phyloP scores from a whole-genome alignment of 108 stramenopile species.

The Nannochloropsis gaditana region DNA sequence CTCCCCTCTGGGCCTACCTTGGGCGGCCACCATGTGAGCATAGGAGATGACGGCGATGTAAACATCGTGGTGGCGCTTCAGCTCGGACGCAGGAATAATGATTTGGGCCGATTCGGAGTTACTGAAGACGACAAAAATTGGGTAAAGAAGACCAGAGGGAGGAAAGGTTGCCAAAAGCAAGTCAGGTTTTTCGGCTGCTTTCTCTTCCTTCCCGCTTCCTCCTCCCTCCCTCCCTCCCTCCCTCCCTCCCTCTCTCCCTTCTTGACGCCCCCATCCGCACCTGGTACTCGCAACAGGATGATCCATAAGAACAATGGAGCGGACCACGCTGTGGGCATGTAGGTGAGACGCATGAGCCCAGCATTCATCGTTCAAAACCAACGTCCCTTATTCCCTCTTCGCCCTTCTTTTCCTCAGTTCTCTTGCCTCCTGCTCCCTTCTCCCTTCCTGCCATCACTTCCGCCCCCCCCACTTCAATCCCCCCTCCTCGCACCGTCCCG shows the following conservation, averaged over 20 bases:
- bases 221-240: background rate
- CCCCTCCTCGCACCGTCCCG: background rate
- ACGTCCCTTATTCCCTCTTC: background rate
- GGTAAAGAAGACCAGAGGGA: background rate
- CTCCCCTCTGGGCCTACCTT: background rate
- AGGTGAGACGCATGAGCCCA: background rate
- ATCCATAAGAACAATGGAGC: constrained; percentile 95
- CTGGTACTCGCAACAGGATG: constrained; percentile 89
- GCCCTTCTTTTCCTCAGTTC: too few relatives aligned
- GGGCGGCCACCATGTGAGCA: constrained; percentile 67
- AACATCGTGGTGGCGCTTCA: constrained; percentile 80
- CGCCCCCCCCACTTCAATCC: background rate
- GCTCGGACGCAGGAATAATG: constrained; percentile 95
- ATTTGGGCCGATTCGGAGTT: constrained; percentile 82
- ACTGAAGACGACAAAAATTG: background rate
- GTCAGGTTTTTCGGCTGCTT: background rate
- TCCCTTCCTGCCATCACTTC: background rate
- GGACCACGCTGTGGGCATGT: constrained; percentile 64
- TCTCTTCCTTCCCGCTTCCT: background rate
- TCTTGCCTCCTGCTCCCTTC: constrained; percentile 36
- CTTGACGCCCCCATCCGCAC: constrained; percentile 41
- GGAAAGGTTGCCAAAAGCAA: background rate
- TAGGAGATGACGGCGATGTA: constrained; percentile 83
- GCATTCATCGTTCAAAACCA: constrained; percentile 33
- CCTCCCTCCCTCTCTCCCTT: background rate